Percentiles rank a stretch among this genome's conserved stretches.
These are phyloP conservation scores for Paracoccidioides brasiliensis DNA, from an alignment of 2,329 filamentous ascomycete genomes.

Conservation along the genomic window DNA sequence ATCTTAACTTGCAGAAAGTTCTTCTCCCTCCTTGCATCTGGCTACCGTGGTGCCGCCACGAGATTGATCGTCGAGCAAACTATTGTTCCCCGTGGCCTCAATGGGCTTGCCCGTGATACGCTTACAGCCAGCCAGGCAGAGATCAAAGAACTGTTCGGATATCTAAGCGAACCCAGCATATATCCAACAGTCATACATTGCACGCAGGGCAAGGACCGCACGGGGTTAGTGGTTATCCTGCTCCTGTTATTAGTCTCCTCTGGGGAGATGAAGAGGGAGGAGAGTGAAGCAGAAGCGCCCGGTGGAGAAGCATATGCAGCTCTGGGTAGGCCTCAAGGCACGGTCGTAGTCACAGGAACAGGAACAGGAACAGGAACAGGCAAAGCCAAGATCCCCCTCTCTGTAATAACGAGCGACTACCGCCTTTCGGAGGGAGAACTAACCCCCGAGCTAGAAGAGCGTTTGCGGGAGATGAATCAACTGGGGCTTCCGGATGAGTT, in stretches of 20 bases:
- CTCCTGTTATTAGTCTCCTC: conserved; percentile 47
- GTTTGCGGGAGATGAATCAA: conserved; percentile 53
- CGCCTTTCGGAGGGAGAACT: conserved; percentile 50
- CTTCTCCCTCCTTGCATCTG: conserved; percentile 48
- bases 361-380: background rate
- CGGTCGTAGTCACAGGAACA: background rate
- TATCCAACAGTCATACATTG: conserved; percentile 66
- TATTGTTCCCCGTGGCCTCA: conserved; percentile 58
- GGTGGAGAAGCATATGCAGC: conserved; percentile 5
- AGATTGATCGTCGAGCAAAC: conserved; percentile 55
- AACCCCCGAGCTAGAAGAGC: conserved; percentile 46
- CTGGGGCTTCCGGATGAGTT: conserved; percentile 66
- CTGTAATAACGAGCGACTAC: conserved; percentile 61
- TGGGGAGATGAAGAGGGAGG: conserved; percentile 10
- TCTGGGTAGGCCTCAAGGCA: background rate
- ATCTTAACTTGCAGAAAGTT: conserved; percentile 39
- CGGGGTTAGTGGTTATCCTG: conserved; percentile 57
- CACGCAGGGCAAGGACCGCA: conserved; percentile 80
- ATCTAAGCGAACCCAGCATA: conserved; percentile 41
- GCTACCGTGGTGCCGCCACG: conserved; percentile 57
- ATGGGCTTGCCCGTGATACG: conserved; percentile 56
- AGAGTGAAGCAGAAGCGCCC: conserved; percentile 4
- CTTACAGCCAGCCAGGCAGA: conserved; percentile 51
- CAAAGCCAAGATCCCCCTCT: conserved; percentile 31
- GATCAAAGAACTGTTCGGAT: conserved; percentile 57